Base-by-base conservation (phyloP, 495 filamentous ascomycete species). In the Hypoxylon rickii region DNA sequence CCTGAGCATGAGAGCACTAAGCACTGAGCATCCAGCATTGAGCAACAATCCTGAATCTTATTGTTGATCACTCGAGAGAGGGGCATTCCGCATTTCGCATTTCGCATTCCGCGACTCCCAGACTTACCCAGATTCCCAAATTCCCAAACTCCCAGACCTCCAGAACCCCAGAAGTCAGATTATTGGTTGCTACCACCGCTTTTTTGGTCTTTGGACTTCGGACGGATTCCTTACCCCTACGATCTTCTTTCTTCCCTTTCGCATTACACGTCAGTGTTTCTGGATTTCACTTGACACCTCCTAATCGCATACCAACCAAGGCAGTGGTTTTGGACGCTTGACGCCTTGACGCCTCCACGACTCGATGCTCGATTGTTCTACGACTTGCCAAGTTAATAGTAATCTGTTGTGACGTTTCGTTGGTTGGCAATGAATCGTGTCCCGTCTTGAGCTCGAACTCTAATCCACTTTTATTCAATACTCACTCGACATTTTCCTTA, bases 11-110 rank as follows among this genome's bases (percentile, higher is more conserved):
- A 55, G 37, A 60, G 50, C 56, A 45, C 22, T 44, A 61, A 47
- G 33, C 58, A n/a, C 58, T 61, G 51, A 55, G n/a, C n/a, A n/a
- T n/a, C n/a, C n/a, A 39, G 55, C 52, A 62, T 56, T 62, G 39
- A 61, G 51, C 57, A 47, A 34, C 41, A 62, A 48, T 41, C 58
- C 58, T 56, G 52, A 56, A 56, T 55, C 50, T 61, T 34, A 48
- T 48, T 56, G 47, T 62, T 62, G 58, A 56, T 62, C 52, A 29
- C 34, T 62, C 39, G 58, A 56, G 58, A 38, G 46, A 38, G 46
- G 55, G 51, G 58, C 10, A 29, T 29, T 29, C 10, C 24, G n/a
- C n/a, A n/a, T n/a, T n/a, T n/a, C n/a, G n/a, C n/a, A n/a, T n/a
- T n/a, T n/a, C n/a, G n/a, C 58, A 55, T 51, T 61, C 51, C 47